Evolutionary conservation across 805 yeast genomes (phyloP).

Genomic region (Sugiyamaella qingdaonensis): DNA sequence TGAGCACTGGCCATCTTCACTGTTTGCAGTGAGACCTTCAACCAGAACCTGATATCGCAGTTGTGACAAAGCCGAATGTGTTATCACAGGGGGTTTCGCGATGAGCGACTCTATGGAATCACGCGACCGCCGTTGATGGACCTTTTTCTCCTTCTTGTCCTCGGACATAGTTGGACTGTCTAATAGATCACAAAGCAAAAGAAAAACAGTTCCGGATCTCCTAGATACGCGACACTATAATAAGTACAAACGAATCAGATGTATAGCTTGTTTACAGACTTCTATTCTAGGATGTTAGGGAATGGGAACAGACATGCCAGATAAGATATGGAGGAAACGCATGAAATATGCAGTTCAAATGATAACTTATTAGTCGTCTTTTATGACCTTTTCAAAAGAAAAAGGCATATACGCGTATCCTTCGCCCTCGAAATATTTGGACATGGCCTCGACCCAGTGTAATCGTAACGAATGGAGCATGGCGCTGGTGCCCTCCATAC

Average conservation of each 20-base stretch:
- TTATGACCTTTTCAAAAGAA: conserved; percentile 42
- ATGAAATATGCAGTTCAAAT: too few species aligned
- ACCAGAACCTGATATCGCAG: conserved; percentile 48
- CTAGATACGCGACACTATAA: neutral
- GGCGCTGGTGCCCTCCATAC: conserved; percentile 99
- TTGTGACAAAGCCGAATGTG: conserved; percentile 49
- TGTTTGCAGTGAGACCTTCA: conserved; percentile 38
- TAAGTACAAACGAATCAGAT: neutral
- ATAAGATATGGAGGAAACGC: too few species aligned
- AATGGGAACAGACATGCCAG: neutral
- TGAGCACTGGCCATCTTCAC: conserved; percentile 46
- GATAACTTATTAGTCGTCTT: neutral
- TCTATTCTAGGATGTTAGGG: conserved; percentile 4
- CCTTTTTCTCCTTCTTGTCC: neutral
- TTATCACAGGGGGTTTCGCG: conserved; percentile 37
- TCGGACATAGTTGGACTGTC: neutral
- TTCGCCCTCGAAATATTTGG: conserved; percentile 96
- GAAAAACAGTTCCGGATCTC: neutral
- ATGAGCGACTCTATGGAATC: conserved; percentile 51
- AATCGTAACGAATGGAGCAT: conserved; percentile 95
- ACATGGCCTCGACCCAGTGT: conserved; percentile 99
- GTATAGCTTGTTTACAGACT: neutral
- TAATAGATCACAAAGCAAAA: neutral
- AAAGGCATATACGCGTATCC: conserved; percentile 88
- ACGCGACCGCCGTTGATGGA: conserved; percentile 24